Evolutionary conservation across 257 asterid genomes (phyloP).

Genomic region (Solanum rostratum): DNA sequence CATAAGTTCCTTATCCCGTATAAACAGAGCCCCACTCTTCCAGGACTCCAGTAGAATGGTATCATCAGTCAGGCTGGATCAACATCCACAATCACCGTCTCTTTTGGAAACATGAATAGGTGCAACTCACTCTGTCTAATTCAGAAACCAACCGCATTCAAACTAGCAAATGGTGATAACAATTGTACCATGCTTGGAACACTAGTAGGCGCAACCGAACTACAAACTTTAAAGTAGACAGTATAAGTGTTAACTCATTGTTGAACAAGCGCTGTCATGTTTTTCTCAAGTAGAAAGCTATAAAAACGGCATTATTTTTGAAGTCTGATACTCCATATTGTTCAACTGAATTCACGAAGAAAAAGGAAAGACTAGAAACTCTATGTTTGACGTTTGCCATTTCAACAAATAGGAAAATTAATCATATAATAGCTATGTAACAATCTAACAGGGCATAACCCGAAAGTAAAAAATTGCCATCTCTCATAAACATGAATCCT

Average conservation of each 20-base stretch:
- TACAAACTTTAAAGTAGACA: not conserved
- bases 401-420: not conserved
- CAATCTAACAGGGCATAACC: not conserved
- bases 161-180: not conserved
- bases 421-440: not conserved
- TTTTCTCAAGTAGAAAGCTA: not conserved
- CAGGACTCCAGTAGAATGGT: not conserved
- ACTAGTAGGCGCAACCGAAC: not conserved
- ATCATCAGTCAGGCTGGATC: not conserved
- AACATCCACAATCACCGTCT: not conserved
- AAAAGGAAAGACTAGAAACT: not conserved
- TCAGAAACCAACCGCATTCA: not conserved
- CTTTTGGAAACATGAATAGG: not conserved
- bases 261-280: not conserved
- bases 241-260: not conserved
- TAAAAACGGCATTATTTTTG: not conserved
- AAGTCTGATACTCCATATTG: not conserved
- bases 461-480: not conserved
- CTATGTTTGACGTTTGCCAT: not conserved
- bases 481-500: not conserved
- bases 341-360: not conserved
- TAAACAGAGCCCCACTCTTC: not conserved
- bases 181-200: not conserved
- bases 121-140: not conserved
- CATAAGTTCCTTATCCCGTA: not conserved